Conservation (phyloP, 2,329 filamentous ascomycete species). For the Colletotrichum liaoningense region DNA sequence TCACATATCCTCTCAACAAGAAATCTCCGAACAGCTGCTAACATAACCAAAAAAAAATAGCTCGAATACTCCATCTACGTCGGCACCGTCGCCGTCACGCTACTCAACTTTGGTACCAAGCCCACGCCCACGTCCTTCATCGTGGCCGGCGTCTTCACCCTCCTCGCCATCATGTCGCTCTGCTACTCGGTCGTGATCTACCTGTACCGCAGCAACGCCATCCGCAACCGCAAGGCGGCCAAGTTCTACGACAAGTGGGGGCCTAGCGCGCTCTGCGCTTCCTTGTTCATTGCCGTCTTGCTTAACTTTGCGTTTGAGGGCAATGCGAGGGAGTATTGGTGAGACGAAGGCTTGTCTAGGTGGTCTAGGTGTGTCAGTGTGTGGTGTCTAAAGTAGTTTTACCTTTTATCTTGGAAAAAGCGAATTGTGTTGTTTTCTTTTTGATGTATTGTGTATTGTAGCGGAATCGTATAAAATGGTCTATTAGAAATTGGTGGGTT, state of each 20-base stretch:
- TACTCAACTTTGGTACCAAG: slow-evolving; percentile 82
- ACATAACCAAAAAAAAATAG: slow-evolving; percentile 51
- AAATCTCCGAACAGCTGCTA: slow-evolving; percentile 27
- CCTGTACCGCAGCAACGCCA: slow-evolving; percentile 87
- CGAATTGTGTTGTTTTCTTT: background rate
- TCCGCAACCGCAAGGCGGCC: slow-evolving; percentile 84
- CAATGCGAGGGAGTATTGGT: slow-evolving; percentile 69
- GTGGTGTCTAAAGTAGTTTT: background rate
- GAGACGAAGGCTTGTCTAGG: background rate
- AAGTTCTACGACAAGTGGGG: slow-evolving; percentile 93
- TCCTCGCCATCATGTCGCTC: slow-evolving; percentile 82
- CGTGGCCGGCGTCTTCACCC: slow-evolving; percentile 82
- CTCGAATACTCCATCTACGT: slow-evolving; percentile 97
- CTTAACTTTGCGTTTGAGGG: slow-evolving; percentile 86
- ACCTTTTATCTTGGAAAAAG: background rate
- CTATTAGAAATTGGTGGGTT: slow-evolving; percentile 1
- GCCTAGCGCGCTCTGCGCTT: slow-evolving; percentile 79
- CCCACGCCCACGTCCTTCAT: slow-evolving; percentile 70
- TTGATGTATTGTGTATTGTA: background rate
- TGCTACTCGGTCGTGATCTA: slow-evolving; percentile 87
- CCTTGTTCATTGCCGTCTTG: slow-evolving; percentile 78
- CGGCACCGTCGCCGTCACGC: slow-evolving; percentile 84
- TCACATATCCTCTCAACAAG: background rate
- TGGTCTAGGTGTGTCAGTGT: background rate
- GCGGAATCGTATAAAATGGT: background rate